Base-by-base conservation (phyloP, 305 asterid species). In the Fraxinus greggii region DNA sequence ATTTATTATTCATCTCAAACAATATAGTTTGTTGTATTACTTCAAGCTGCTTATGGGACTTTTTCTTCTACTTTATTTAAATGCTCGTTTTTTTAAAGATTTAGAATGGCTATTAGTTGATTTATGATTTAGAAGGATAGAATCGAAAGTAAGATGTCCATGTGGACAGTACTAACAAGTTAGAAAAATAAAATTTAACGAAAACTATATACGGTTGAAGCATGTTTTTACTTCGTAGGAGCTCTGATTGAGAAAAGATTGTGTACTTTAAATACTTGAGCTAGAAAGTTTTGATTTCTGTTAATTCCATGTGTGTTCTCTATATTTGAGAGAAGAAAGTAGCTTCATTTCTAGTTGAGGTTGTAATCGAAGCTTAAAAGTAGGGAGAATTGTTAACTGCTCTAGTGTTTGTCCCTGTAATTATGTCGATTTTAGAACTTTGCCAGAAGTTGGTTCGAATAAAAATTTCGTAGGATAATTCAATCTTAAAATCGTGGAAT, bases 1-100 rank as follows among this genome's bases (percentile, higher is more conserved):
- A 72, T 88, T 61, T 67, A 51, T 40, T 61, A 78, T 40, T 45
- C 26, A 4, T 72, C 72, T 48, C 70, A 61, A 61, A 32, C 40
- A 70, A 23, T 72, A 36, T 12, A 24, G 23, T 1, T 82, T 82
- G 36, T 36, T 17, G 69, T 24, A n/a, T 29, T 45, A 32, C 29
- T 75, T 31, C 69, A 59, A 21, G 69, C 69, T n/a, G 12, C 63
- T 17, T 40, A 24, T 40, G 29, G 63, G 33, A 75, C 21, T 12
- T 19, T 75, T 31, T 36, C 54, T 29, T 17, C 36, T 33, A n/a
- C 77, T 38, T 33, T 51, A 32, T 35, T 59, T 59, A 59, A 59
- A 21, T 59, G 69, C 69, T 59, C 15, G 0, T 40, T 51, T 51
- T 45, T 51, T 17, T 48, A n/a, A n/a, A n/a, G n/a, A n/a, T n/a